Base-by-base conservation (phyloP, 768 basidiomycete genomes). In the Suillus subaureus region DNA sequence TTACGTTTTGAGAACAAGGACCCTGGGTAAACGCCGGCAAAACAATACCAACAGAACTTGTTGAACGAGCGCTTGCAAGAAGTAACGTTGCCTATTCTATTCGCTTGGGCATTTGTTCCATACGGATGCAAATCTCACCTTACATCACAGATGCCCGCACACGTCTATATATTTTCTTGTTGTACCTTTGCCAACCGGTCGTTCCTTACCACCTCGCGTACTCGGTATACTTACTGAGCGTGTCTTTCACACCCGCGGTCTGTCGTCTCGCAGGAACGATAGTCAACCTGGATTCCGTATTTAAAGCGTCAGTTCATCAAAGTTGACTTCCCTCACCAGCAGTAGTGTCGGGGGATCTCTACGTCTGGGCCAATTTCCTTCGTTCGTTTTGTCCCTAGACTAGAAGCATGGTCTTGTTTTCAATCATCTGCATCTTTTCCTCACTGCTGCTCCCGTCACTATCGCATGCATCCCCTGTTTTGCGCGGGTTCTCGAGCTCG, bases 351-450 rank as follows among this genome's bases (percentile, higher is more conserved):
- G 56, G 55, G 23, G 52, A 28, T 57, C 45, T 58, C 35, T 16
- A 23, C 54, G 33, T 35, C 35, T 35, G 37, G 52, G 65, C 18
- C 39, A 57, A 23, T 13, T 54, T 33, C 18, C 45, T 54, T 42
- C 21, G 23, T 35, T 57, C 35, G 58, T 58, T 56, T 64, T 61
- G 67, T 67, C 40, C 35, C 61, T 47, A 39, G 49, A 28, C 43
- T 49, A 62, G 45, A 26, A 72, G 63, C 69, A 82, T 83, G 80
- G 70, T 82, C 68, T 70, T 69, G 63, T 64, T 78, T 64, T 65
- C 73, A 73, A 69, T 77, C 74, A 68, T 80, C 65, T 61, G 52
- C 23, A 55, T 64, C 52, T 37, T 78, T 64, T 67, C 77, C 42
- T 70, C 72, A 66, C 65, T 81, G 51, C 70, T 80, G 39, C 63